Percentiles rank a stretch among this genome's conserved stretches.
Evolutionary conservation across 2,329 filamentous ascomycete species (phyloP).

Genomic region (Paramyrothecium sp.): DNA sequence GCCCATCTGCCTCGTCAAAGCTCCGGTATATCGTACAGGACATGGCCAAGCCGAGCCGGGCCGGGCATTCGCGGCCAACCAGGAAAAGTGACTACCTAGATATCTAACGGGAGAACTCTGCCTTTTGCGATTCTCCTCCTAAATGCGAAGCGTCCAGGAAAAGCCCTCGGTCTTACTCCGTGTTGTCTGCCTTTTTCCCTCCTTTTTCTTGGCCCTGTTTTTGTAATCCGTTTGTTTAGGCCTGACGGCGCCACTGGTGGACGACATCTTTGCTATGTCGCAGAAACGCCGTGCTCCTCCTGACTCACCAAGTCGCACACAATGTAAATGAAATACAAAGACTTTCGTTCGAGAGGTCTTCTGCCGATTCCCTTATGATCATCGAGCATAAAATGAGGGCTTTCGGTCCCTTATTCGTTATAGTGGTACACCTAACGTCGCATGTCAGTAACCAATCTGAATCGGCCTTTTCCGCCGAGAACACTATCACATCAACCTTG

Average conservation of each 20-base stretch:
- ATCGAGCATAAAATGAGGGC: too few species aligned
- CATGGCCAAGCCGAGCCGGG: neutral
- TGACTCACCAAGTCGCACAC: conserved; percentile 16
- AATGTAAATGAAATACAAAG: conserved; percentile 8
- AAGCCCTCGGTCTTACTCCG: neutral
- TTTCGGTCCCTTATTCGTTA: conserved; percentile 63
- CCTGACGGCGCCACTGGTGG: neutral
- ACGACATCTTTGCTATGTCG: conserved; percentile 11
- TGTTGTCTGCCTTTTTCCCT: neutral
- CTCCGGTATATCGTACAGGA: neutral
- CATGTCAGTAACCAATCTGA: neutral
- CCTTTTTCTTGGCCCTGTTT: conserved; percentile 2
- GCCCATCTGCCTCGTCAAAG: neutral
- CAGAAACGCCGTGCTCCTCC: conserved; percentile 19
- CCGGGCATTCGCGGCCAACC: too few species aligned
- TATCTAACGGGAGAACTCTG: too few species aligned
- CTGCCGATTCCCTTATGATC: too few species aligned
- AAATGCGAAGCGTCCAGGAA: too few species aligned
- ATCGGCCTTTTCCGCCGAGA: conserved; percentile 7
- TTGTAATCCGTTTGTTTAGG: neutral
- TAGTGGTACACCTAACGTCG: conserved; percentile 75
- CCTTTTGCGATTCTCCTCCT: too few species aligned
- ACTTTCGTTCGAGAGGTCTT: conserved; percentile 1
- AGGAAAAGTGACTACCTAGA: too few species aligned
- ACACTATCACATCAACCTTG: neutral